Conservation (phyloP, 192 early-diverging fungal genomes). For the Paraglomus occultum region DNA sequence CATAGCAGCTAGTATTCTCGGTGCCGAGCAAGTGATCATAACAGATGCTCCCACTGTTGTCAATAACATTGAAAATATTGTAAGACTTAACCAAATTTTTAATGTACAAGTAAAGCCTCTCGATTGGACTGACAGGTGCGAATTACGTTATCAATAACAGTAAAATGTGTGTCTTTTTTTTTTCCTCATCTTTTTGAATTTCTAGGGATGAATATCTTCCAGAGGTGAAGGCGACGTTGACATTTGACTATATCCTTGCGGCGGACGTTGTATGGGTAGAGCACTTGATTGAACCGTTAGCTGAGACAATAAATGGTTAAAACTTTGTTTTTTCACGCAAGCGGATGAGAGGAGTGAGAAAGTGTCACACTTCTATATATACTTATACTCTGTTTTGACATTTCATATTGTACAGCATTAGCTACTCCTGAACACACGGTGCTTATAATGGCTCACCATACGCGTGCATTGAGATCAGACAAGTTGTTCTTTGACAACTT, state of each 20-base stretch:
- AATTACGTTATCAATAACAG: background rate
- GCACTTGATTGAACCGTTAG: conserved; percentile 37
- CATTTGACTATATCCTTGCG: conserved; percentile 42
- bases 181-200: background rate
- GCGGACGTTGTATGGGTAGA: conserved; percentile 50
- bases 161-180: no score
- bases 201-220: conserved; percentile 12
- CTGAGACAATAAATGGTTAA: conserved; percentile 38
- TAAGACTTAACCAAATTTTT: conserved; percentile 14
- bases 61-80: conserved; percentile 14
- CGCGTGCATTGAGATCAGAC: conserved; percentile 38
- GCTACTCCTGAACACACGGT: conserved; percentile 25
- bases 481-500: conserved; percentile 35
- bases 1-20: conserved; percentile 10
- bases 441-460: conserved; percentile 40
- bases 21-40: conserved; percentile 15
- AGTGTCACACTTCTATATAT: background rate
- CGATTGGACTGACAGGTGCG: conserved; percentile 18
- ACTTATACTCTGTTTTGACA: background rate
- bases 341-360: background rate
- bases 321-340: conserved; percentile 26
- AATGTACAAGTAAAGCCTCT: conserved; percentile 11
- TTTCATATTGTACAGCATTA: background rate
- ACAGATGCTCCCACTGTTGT: conserved; percentile 24
- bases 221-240: background rate